Base-by-base conservation (phyloP, 2,329 filamentous ascomycete species). In the Zarea fungicola region DNA sequence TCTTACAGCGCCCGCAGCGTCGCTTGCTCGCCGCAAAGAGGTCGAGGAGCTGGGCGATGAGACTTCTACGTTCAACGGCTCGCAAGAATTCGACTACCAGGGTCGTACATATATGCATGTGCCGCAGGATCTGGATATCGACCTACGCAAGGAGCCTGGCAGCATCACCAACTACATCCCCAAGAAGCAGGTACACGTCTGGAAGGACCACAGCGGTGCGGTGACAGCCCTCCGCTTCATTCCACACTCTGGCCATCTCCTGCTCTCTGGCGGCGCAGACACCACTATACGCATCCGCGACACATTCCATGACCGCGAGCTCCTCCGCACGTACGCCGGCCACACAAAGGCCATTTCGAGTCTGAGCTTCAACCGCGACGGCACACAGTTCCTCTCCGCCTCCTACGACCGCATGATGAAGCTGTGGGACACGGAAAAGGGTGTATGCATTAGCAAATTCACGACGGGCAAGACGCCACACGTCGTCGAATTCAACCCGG, bases 91-190 rank as follows among this genome's bases (percentile, higher is more conserved):
- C 73, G 93, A 99, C 66, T 99, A 99, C 71, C 87, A 95, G 65
- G 93, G 93, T 41, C 78, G 93, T 56, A 95, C 92, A 28, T 99
- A 96, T 65, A 96, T 99, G 92, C 93, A 99, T 68, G 78, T 97
- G 39, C 93, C 93, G 4, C 90, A 89, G 65, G 91, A 96, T 64
- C 72, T 96, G 68, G 88, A 89, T 62, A 75, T 96, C 64, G 87
- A 95, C 63, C 74, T 99, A 58, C 80, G 77, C 55, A 95, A 93
- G 69, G 89, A 95, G 52, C 66, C 76, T 37, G 88, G 87, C 59
- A 90, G 84, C 61, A 68, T 81, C 62, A 91, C 91, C 63, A 97
- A 96, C 66, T 99, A 83, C 64, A 89, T 95, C 50, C 93, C 93
- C 31, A 97, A 96, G 76, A 97, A 95, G 71, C 77, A 93, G 58